Base-by-base conservation (phyloP, 2,329 filamentous ascomycete genomes). In the Alternaria triticimaculans region DNA sequence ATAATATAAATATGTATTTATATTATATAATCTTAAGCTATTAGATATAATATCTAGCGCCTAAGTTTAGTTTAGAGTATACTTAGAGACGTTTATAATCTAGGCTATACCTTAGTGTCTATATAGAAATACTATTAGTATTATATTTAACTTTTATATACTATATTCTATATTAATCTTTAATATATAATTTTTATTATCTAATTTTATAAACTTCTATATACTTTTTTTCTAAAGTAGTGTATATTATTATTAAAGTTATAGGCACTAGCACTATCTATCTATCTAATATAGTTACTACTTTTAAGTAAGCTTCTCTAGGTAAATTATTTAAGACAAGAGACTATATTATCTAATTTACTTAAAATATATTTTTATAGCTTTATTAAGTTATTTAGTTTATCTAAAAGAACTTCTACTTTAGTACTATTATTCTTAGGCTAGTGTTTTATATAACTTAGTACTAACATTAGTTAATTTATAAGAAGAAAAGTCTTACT, bases 381-480 rank as follows among this genome's bases (percentile, higher is more conserved):
- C 41, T 33, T 4, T 26, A 30, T 56, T 12, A 56, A 56, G 54
- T 56, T n/a, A 26, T 56, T 30, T 18, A 56, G 54, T 33, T 56
- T 25, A n/a, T 56, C 23, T 12, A 45, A 56, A 46, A 56, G 41
- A 21, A n/a, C 37, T 56, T 6, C 41, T n/a, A 56, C 41, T 46
- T 46, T 25, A 18, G 18, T 46, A 56, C 26, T 7, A 56, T 56
- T 26, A 10, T 56, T 18, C 54, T 56, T 12, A 12, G 54, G 5
- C 54, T 45, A 12, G 54, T 23, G 14, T 18, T 18, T 26, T 56
- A 46, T 18, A 56, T 30, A 15, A 30, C 12, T 56, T 21, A 56
- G 54, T 56, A 45, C 54, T 56, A 33, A 33, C 30, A 6, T 33
- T 33, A 30, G 54, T 46, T 8, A 15, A 56, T 56, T 11, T 18